phyloP scores from a whole-genome alignment of 1,284 basidiomycete genomes.

The Apiotrichum gracile region DNA sequence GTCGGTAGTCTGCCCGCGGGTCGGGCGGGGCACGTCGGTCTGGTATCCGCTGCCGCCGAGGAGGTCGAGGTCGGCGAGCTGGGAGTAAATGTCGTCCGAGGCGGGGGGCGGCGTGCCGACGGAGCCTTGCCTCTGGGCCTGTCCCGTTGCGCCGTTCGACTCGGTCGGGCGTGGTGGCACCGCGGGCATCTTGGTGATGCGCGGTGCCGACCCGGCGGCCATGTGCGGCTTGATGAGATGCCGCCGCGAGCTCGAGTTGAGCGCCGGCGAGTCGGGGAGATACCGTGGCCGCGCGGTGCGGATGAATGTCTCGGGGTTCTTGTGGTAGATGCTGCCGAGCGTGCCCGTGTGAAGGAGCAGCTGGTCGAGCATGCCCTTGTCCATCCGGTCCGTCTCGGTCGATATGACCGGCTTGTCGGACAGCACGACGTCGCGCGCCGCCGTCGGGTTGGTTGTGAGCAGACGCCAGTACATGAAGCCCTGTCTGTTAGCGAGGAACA shows the following conservation, averaged over 20 bases:
- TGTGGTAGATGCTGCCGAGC: conserved; percentile 48
- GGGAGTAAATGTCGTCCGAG: conserved; percentile 42
- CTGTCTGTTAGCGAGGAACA: conserved; percentile 16
- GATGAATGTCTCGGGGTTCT: conserved; percentile 48
- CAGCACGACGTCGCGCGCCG: conserved; percentile 86
- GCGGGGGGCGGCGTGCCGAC: background rate
- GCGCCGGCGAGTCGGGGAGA: conserved; percentile 44
- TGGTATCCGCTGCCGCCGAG: conserved; percentile 33
- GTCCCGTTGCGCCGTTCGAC: conserved; percentile 1
- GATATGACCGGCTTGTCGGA: conserved; percentile 92
- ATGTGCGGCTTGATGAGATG: conserved; percentile 31
- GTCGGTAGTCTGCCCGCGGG: conserved; percentile 23
- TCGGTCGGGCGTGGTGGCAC: conserved; percentile 14
- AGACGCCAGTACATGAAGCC: conserved; percentile 99
- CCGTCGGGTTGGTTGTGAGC: conserved; percentile 84
- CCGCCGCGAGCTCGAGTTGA: conserved; percentile 45
- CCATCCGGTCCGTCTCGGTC: conserved; percentile 97
- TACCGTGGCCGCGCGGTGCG: conserved; percentile 45
- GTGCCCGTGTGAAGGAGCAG: conserved; percentile 47
- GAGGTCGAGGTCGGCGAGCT: conserved; percentile 43
- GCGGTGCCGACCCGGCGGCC: conserved; percentile 5
- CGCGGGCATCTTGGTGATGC: conserved; percentile 10
- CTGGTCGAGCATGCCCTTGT: conserved; percentile 83
- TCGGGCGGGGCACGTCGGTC: conserved; percentile 41
- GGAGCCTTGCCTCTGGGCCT: conserved; percentile 2